Percentiles rank a stretch among this genome's conserved stretches.
phyloP scores from a whole-genome alignment of 2,329 filamentous ascomycete genomes.

The Tolypocladium cylindrosporum region DNA sequence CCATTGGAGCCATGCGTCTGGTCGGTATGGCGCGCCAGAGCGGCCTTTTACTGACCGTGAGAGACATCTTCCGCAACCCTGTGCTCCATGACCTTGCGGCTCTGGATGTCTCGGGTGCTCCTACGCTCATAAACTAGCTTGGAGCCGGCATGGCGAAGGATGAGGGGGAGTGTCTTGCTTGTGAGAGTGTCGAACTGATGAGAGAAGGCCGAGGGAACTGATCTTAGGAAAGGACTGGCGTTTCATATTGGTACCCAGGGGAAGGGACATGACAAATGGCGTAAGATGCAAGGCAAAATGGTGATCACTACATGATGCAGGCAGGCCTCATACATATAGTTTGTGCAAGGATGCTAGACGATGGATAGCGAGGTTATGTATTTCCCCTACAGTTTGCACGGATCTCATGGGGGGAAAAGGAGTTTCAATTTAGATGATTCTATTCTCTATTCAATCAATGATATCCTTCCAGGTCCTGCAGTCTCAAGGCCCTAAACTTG shows the following conservation, averaged over 20 bases:
- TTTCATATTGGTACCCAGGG: neutral
- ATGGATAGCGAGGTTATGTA: neutral
- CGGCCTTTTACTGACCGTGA: conserved; percentile 14
- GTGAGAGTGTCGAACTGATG: no score
- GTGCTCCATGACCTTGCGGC: conserved; percentile 1
- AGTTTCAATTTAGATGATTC: neutral
- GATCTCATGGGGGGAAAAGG: no score
- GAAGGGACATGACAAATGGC: neutral
- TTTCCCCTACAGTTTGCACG: neutral
- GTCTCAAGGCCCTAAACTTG: neutral
- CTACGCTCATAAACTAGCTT: neutral
- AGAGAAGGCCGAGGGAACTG: no score
- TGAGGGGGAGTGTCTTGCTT: neutral
- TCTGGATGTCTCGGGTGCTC: neutral
- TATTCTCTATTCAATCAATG: neutral
- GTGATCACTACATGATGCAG: neutral
- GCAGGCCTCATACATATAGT: neutral
- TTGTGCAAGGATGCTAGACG: neutral
- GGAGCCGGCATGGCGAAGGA: neutral
- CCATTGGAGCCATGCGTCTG: conserved; percentile 27
- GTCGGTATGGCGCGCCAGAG: conserved; percentile 21
- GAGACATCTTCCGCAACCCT: conserved; percentile 14
- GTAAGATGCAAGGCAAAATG: neutral
- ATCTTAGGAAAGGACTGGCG: neutral
- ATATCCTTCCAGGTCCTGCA: neutral